Evolutionary conservation across 352 stramenopile genomes (phyloP).

Genomic region (Phytophthora cryptogea): DNA sequence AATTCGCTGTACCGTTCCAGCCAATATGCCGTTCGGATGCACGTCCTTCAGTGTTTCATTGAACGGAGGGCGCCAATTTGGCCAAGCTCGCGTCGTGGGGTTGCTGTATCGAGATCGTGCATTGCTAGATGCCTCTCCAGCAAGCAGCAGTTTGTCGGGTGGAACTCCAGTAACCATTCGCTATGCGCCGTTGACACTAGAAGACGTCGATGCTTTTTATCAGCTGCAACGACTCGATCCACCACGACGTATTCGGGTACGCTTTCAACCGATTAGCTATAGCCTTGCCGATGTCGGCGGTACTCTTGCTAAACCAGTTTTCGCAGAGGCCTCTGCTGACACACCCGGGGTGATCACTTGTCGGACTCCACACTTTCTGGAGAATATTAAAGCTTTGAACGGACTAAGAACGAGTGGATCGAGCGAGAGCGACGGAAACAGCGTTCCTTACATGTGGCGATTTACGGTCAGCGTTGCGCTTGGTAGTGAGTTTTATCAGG

Average conservation of each 20-base stretch:
- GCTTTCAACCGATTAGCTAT: slow-evolving; percentile 51
- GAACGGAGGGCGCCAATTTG: slow-evolving; percentile 69
- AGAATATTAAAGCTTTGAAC: slow-evolving; percentile 49
- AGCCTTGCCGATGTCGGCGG: neutral
- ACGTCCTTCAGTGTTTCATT: slow-evolving; percentile 60
- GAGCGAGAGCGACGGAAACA: slow-evolving; percentile 10
- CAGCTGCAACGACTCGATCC: slow-evolving; percentile 55
- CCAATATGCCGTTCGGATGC: slow-evolving; percentile 72
- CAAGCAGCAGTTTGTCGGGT: slow-evolving; percentile 48
- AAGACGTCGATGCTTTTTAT: slow-evolving; percentile 46
- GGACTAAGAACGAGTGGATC: slow-evolving; percentile 7
- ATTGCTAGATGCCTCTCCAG: slow-evolving; percentile 40
- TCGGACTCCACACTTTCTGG: slow-evolving; percentile 56
- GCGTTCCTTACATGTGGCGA: slow-evolving; percentile 24
- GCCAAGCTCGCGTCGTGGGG: slow-evolving; percentile 37
- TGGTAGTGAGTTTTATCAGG: slow-evolving; percentile 50
- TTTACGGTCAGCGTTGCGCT: slow-evolving; percentile 53
- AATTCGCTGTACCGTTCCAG: slow-evolving; percentile 59
- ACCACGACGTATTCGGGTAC: slow-evolving; percentile 47
- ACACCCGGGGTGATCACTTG: slow-evolving; percentile 39
- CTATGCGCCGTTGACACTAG: slow-evolving; percentile 37
- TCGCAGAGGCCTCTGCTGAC: slow-evolving; percentile 9
- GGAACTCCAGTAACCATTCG: slow-evolving; percentile 36
- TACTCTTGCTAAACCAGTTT: slow-evolving; percentile 22
- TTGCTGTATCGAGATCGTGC: slow-evolving; percentile 57